phyloP scores from a whole-genome alignment of 2,329 filamentous ascomycete genomes.

The Hymenoscyphus infarciens region DNA sequence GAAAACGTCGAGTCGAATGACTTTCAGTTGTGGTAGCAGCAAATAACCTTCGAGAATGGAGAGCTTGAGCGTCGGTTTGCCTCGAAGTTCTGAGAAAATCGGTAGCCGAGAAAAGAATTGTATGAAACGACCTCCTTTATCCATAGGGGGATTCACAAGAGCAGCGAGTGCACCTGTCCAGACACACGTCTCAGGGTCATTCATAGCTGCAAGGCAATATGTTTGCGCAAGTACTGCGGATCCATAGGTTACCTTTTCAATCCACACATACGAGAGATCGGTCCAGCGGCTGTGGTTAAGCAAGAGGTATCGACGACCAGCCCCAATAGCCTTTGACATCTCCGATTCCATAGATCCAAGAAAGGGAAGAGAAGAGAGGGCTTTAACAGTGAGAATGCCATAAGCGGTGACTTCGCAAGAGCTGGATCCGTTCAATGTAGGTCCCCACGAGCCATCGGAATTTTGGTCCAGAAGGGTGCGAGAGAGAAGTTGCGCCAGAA shows the following conservation, averaged over 20 bases:
- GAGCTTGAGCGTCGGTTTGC: too few species aligned
- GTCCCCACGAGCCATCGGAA: slow-evolving; percentile 5
- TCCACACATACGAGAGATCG: not conserved
- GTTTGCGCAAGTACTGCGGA: not conserved
- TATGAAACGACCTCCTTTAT: not conserved
- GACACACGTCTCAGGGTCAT: not conserved
- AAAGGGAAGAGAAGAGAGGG: not conserved
- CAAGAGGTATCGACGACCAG: not conserved
- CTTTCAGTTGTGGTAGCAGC: not conserved
- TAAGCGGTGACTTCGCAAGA: slow-evolving; percentile 10
- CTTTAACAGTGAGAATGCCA: slow-evolving; percentile 2
- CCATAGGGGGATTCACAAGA: too few species aligned
- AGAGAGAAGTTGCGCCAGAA: not conserved
- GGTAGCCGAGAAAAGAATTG: not conserved
- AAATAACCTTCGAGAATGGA: not conserved
- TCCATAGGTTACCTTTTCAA: slow-evolving; percentile 9
- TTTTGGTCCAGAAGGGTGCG: not conserved
- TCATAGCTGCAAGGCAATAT: slow-evolving; percentile 6
- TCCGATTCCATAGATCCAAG: not conserved
- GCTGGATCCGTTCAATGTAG: not conserved
- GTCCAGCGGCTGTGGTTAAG: not conserved
- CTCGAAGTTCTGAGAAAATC: too few species aligned
- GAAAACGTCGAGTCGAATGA: not conserved
- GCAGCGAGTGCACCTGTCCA: too few species aligned
- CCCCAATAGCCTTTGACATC: not conserved